phyloP scores from a whole-genome alignment of 768 basidiomycete genomes.

The Hypholoma fasciculare region DNA sequence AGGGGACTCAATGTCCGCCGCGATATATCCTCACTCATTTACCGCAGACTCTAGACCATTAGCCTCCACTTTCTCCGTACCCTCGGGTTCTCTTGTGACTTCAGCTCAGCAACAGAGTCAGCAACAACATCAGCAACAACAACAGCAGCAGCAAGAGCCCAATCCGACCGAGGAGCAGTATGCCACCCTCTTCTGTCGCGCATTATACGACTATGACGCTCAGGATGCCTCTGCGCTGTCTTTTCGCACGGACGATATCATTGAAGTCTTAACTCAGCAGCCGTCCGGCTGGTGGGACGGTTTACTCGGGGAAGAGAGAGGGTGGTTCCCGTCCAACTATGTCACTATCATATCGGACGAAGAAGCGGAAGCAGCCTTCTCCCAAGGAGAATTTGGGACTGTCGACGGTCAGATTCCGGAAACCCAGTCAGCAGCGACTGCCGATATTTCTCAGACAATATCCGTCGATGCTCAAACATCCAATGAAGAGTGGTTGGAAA shows the following conservation, averaged over 20 bases:
- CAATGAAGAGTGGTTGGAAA: constrained; percentile 61
- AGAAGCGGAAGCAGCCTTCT: constrained; percentile 71
- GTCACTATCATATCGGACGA: constrained; percentile 77
- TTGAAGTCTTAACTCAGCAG: constrained; percentile 89
- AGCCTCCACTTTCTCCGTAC: constrained; percentile 12
- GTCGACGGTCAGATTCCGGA: constrained; percentile 26
- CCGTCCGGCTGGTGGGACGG: constrained; percentile 99
- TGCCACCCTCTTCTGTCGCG: constrained; percentile 83
- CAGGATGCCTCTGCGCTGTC: constrained; percentile 87
- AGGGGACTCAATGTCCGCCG: constrained; percentile 33
- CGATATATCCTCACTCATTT: constrained; percentile 31
- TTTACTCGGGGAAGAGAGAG: constrained; percentile 82
- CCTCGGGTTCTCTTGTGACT: constrained; percentile 11
- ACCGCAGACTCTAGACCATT: constrained; percentile 15
- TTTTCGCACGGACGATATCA: constrained; percentile 84
- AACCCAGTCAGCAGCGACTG: constrained; percentile 29
- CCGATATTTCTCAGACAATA: constrained; percentile 52
- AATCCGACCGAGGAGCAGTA: constrained; percentile 56
- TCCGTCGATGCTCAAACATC: constrained; percentile 42
- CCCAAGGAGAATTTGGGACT: constrained; percentile 47
- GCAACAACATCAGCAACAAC: constrained; percentile 21
- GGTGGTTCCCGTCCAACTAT: constrained; percentile 99
- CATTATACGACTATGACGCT: constrained; percentile 90
- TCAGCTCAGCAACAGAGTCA: constrained; percentile 17
- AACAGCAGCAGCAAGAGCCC: constrained; percentile 33